Evolutionary conservation across 495 filamentous ascomycete species (phyloP).

Genomic region (Rhizodiscina lignyota): DNA sequence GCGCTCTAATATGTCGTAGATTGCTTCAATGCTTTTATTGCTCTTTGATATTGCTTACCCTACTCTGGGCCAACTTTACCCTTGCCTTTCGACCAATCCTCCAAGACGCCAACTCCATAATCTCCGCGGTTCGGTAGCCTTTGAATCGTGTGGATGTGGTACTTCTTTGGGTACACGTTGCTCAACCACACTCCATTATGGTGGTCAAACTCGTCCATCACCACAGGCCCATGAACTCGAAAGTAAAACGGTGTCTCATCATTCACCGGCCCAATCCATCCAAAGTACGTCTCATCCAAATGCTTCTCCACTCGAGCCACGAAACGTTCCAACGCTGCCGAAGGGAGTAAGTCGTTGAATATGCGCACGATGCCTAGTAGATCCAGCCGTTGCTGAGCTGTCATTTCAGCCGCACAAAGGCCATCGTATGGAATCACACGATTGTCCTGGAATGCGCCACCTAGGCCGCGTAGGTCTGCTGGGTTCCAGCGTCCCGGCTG

Average conservation of each 20-base stretch:
- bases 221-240: conserved; percentile 54
- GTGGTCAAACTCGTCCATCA: conserved; percentile 62
- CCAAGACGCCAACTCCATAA: too few relatives aligned
- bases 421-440: conserved; percentile 61
- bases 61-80: too few relatives aligned
- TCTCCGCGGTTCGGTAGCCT: conserved; percentile 58
- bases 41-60: too few relatives aligned
- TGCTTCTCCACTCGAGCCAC: conserved; percentile 32
- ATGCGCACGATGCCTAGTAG: conserved; percentile 33
- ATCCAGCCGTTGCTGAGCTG: conserved; percentile 33
- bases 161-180: conserved; percentile 56
- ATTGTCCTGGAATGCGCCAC: conserved; percentile 63
- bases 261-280: conserved; percentile 54
- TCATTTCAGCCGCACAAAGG: conserved; percentile 30
- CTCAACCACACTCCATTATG: conserved; percentile 65
- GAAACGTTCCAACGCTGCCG: conserved; percentile 29
- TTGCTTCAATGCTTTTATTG: too few relatives aligned
- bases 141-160: conserved; percentile 58
- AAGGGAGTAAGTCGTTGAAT: conserved; percentile 49
- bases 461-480: conserved; percentile 55
- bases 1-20: too few relatives aligned
- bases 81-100: too few relatives aligned
- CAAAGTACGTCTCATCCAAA: conserved; percentile 53
- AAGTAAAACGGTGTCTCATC: conserved; percentile 61
- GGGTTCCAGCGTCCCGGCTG: conserved; percentile 46